A percentile compares a stretch with the other conserved stretches of the same genome.
phyloP scores from a whole-genome alignment of 1,284 basidiomycete species.

The Ustilago hordei region DNA sequence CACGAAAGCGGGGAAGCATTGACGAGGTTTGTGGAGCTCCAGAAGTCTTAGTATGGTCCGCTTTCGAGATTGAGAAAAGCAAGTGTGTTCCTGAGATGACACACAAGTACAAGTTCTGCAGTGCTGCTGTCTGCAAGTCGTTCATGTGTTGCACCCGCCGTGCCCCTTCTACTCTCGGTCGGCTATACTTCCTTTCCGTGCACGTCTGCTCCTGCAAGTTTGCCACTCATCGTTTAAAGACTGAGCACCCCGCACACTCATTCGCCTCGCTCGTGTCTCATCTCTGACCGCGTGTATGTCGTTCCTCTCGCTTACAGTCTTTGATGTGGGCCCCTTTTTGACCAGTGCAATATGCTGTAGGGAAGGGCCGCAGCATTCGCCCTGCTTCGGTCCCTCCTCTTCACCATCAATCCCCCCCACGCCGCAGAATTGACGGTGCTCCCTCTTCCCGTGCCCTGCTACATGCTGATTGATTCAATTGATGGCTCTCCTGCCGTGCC shows the following conservation, averaged over 20 bases:
- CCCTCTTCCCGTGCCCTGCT: conserved; percentile 3
- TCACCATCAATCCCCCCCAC: not conserved
- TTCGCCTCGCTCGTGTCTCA: conserved; percentile 5
- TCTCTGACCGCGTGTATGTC: conserved; percentile 3
- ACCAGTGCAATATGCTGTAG: not conserved
- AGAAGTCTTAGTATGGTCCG: not conserved
- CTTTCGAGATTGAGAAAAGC: not conserved
- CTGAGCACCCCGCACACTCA: conserved; percentile 2
- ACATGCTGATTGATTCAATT: not conserved
- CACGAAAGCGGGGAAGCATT: conserved; percentile 7
- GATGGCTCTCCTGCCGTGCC: not conserved
- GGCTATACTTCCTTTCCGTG: not conserved
- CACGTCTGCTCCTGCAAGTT: not conserved
- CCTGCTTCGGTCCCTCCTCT: not conserved
- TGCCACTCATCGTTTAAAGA: not conserved
- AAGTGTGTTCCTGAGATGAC: not conserved
- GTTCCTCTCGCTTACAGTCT: not conserved
- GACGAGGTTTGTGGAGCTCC: not conserved
- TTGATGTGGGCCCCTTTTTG: not conserved
- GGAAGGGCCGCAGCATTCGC: not conserved
- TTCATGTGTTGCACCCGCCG: not conserved
- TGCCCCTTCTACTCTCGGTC: not conserved
- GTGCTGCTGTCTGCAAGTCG: not conserved
- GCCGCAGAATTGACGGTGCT: conserved; percentile 2
- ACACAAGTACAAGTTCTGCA: not conserved